Base-by-base conservation (phyloP, 257 asterid genomes). In the Linaria vulgaris region DNA sequence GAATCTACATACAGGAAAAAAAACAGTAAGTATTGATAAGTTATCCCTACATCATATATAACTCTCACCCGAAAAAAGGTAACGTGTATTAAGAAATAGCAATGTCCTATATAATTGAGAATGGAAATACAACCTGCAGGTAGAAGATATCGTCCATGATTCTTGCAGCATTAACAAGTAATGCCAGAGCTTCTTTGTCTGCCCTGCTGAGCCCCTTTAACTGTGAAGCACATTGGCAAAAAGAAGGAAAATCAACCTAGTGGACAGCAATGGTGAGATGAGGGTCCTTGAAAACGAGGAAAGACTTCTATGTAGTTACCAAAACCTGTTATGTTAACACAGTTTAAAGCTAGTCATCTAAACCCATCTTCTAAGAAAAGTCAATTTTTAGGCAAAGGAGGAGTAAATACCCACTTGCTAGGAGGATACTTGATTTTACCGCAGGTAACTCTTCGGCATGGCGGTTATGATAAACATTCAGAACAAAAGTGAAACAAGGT, bases 81-180 rank as follows among this genome's bases (percentile, higher is more conserved):
- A 20, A 19, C n/a, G 47, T 13, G 48, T 41, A 37, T 6, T 30
- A 34, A 34, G 6, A 8, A 34, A 3, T n/a, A 34, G 5, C 41
- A 34, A 3, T 34, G 1, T 34, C 41, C 41, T 19, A 60, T 51
- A 59, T 16, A 59, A 37, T 30, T 12, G 39, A 31, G 44, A 48
- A 39, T 2, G 31, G 51, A 59, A 44, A 63, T 45, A 59, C 52
- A 74, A 90, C 99, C 99, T 92, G 99, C 65, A 76, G 79, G 69
- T 68, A 70, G 76, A 84, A 87, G 75, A 92, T 92, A 27, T 80
- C 76, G 63, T 92, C 94, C 87, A 92, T 85, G 71, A 87, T 63
- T 69, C 45, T 78, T 64, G 97, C 96, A 75, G 96, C 99, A 73
- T 77, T 81, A 59, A 92, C 72, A 48, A 85, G 69, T 50, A 84